Evolutionary conservation across 805 yeast species (phyloP).

Genomic region (Tetrapisispora fleetii): DNA sequence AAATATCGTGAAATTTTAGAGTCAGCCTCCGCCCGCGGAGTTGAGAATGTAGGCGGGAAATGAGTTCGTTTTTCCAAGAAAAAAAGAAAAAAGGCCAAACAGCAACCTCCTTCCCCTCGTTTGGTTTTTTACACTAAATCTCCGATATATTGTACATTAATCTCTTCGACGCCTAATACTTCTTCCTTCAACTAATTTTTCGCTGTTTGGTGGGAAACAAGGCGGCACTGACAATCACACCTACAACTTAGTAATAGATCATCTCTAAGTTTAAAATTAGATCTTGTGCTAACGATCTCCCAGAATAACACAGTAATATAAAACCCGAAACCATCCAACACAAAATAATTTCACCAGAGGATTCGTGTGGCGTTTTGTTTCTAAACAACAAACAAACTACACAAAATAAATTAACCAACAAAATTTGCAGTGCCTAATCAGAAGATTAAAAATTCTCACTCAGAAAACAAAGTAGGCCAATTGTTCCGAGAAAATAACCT

Average conservation of each 20-base stretch:
- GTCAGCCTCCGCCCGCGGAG: no score
- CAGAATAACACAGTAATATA: not conserved
- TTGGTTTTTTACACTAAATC: no score
- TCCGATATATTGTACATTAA: no score
- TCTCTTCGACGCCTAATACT: no score
- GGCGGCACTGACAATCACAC: not conserved
- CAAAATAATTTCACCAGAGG: not conserved
- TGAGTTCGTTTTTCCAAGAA: no score
- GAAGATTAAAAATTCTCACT: not conserved
- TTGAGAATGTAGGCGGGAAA: no score
- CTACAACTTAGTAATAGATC: not conserved
- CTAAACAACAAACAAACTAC: no score
- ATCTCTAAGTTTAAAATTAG: no score
- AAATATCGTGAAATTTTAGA: not conserved
- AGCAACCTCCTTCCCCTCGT: no score
- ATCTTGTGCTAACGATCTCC: not conserved
- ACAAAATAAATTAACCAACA: not conserved
- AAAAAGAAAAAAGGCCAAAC: no score
- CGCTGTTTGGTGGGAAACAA: no score
- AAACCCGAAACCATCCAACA: not conserved
- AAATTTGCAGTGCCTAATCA: not conserved
- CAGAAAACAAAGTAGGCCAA: not conserved
- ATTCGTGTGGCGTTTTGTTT: not conserved
- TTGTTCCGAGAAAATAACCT: not conserved
- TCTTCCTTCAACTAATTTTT: no score